Percentiles rank a stretch among this genome's conserved stretches.
Conservation (phyloP, 2,329 filamentous ascomycete genomes). For the Pseudogymnoascus sp. region DNA sequence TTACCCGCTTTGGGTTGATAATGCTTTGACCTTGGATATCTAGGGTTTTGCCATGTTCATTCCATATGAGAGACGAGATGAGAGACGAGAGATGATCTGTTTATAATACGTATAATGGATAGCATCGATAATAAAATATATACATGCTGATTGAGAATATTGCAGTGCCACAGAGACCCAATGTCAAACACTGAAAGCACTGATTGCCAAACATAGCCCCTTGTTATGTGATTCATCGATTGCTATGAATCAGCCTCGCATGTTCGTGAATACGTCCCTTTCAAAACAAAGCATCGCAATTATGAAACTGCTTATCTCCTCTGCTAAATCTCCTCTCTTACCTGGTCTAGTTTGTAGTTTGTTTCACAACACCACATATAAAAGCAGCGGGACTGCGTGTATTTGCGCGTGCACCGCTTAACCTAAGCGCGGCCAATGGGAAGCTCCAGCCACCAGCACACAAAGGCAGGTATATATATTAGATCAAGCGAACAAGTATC, state of each 20-base stretch:
- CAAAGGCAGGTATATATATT: not conserved
- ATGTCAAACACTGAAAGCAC: not conserved
- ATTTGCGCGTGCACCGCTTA: not conserved
- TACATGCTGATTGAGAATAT: not conserved
- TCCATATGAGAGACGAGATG: not conserved
- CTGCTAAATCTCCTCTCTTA: not conserved
- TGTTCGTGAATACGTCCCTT: not conserved
- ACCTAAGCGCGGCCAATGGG: not conserved
- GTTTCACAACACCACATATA: not conserved
- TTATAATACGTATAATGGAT: not conserved
- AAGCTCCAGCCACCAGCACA: not conserved
- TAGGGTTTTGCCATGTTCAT: not conserved
- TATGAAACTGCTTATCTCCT: not conserved
- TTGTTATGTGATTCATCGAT: not conserved
- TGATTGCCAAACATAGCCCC: not conserved
- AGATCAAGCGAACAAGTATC: not conserved
- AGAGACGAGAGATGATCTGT: not conserved
- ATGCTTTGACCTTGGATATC: not conserved
- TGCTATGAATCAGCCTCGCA: not conserved
- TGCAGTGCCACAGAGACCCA: not conserved
- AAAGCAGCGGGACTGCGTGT: not conserved
- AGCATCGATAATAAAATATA: not conserved
- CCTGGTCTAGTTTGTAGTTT: not conserved
- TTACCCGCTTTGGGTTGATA: not conserved
- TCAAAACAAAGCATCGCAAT: not conserved